A percentile compares a stretch with the other conserved stretches of the same genome.
Conservation (phyloP, 345 rosid genomes). For the Brassica rapa region DNA sequence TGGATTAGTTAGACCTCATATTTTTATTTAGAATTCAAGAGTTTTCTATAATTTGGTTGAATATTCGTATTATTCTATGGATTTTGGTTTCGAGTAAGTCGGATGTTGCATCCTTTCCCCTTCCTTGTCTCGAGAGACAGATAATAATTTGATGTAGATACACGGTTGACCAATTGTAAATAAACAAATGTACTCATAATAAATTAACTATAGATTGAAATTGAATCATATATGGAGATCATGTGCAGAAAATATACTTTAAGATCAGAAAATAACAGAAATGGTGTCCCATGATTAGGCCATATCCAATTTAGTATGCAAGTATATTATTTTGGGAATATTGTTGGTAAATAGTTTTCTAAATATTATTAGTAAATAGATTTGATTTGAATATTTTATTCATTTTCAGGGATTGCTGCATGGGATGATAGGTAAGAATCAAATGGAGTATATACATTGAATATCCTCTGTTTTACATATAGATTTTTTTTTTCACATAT, state of each 20-base stretch:
- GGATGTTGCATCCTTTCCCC: background rate
- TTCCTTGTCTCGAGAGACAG: background rate
- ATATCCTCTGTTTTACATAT: background rate
- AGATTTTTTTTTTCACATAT: background rate
- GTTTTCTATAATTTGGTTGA: background rate
- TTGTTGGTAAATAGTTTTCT: background rate
- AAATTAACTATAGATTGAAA: constrained; percentile 1
- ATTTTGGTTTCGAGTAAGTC: background rate
- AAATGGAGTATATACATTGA: background rate
- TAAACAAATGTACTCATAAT: background rate
- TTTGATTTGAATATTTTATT: background rate
- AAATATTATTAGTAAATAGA: background rate
- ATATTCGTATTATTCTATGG: background rate
- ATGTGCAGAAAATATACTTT: constrained; percentile 1
- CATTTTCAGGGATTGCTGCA: background rate
- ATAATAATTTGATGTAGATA: background rate
- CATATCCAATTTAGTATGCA: background rate
- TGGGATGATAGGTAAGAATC: background rate
- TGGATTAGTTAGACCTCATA: background rate
- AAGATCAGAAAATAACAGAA: background rate
- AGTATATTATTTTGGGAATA: background rate
- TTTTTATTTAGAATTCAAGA: background rate
- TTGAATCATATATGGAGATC: constrained; percentile 5
- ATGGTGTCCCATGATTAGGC: constrained; percentile 3
- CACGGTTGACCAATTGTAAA: background rate